Conservation (phyloP, 2,329 filamentous ascomycete species). For the Colletotrichum phormii region DNA sequence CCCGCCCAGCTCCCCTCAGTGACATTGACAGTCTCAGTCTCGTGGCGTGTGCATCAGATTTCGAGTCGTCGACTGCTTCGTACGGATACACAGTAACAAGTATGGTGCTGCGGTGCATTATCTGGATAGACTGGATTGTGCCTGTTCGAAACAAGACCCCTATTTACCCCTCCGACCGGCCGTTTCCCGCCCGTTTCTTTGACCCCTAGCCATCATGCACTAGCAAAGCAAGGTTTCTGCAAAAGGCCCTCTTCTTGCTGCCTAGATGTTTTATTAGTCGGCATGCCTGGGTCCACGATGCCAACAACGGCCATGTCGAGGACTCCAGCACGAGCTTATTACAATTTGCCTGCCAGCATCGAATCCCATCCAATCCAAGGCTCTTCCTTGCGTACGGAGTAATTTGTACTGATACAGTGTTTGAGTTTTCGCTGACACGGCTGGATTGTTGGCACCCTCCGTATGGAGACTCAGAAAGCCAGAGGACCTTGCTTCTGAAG, state of each 20-base stretch:
- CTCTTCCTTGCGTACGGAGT: not conserved
- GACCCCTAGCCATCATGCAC: constrained; percentile 1
- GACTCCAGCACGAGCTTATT: not conserved
- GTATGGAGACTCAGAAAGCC: not conserved
- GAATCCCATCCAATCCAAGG: not conserved
- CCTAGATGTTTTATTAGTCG: not conserved
- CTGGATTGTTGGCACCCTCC: constrained; percentile 9
- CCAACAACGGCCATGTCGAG: not conserved
- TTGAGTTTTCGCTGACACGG: not conserved
- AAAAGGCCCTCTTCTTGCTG: not conserved
- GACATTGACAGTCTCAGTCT: not conserved
- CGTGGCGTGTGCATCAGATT: not conserved
- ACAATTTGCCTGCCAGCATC: not conserved
- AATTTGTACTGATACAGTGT: not conserved
- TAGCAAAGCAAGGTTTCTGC: not conserved
- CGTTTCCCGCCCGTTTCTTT: constrained; percentile 25
- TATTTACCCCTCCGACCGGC: constrained; percentile 8
- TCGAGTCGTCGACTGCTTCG: not conserved
- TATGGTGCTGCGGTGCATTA: not conserved
- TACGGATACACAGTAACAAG: not conserved
- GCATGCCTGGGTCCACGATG: not conserved
- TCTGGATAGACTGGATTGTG: not conserved
- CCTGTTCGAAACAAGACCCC: constrained; percentile 24
- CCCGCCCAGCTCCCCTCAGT: too few relatives aligned
- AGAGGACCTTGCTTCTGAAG: not conserved